Evolutionary conservation across 805 yeast species (phyloP).

Genomic region (Dipodascus geniculatus): DNA sequence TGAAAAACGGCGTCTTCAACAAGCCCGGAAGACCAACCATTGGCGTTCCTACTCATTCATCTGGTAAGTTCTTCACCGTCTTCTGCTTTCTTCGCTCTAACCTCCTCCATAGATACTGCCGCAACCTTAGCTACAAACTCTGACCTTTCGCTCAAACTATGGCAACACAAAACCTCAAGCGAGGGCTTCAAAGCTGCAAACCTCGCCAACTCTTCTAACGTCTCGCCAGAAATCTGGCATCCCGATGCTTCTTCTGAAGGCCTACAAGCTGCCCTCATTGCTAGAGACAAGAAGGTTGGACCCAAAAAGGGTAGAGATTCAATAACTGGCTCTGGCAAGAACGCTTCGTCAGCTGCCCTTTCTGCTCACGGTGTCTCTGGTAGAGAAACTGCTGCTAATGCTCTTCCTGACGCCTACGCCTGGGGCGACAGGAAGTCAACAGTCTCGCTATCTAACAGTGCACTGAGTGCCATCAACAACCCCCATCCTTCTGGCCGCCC

Average conservation of each 20-base stretch:
- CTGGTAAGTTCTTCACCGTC: constrained; percentile 11
- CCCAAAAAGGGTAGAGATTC: constrained; percentile 20
- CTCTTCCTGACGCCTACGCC: constrained; percentile 26
- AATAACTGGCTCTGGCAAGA: constrained; percentile 21
- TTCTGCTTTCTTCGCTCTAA: neutral
- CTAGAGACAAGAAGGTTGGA: constrained; percentile 28
- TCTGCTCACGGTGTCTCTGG: constrained; percentile 22
- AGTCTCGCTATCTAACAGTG: constrained; percentile 4
- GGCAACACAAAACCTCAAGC: constrained; percentile 21
- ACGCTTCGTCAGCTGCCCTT: constrained; percentile 24
- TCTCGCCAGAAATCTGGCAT: constrained; percentile 25
- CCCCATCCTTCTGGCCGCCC: constrained; percentile 4
- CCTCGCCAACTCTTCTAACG: constrained; percentile 21
- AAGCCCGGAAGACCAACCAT: constrained; percentile 27
- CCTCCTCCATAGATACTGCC: constrained; percentile 13
- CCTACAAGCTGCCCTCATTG: constrained; percentile 42
- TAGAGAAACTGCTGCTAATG: constrained; percentile 23
- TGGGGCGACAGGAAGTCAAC: constrained; percentile 17
- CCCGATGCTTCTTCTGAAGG: constrained; percentile 38
- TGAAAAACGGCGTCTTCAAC: constrained; percentile 24
- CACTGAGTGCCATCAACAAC: constrained; percentile 5
- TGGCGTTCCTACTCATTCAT: constrained; percentile 24
- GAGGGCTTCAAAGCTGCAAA: constrained; percentile 28
- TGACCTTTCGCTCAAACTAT: constrained; percentile 24
- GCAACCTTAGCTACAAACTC: constrained; percentile 24